Evolutionary conservation across 2,329 filamentous ascomycete genomes (phyloP), one percentile per base, ranked within the genome.

Genomic region (Paramyrothecium roridum): DNA sequence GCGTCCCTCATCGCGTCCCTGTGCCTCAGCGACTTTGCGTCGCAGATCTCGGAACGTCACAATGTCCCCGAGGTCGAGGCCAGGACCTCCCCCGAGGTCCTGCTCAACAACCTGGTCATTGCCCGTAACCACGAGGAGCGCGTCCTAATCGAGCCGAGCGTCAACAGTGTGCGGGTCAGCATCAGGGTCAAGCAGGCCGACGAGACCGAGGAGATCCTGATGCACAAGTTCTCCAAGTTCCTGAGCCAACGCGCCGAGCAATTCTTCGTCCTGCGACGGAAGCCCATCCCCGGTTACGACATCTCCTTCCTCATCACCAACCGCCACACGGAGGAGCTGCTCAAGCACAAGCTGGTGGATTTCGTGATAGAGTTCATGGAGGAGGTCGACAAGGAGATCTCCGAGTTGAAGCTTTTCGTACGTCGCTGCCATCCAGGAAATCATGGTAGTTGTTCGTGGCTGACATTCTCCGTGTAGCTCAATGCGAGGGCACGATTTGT

Each of bases 321-420:
- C 77, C 96, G 95, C 80, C 95, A 99, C 68, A 98, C 95, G 4
- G 95, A 98, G 74, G 90, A 96, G 72, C 96, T 99, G 92, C 75
- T 98, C 71, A 98, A 98, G 81, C 93, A 99, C 73, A 98, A 99
- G 80, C 82, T 99, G 64, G 96, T 99, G 34, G 95, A 99, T 73
- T 99, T 99, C 69, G 96, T 99, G 64, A 97, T 99, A 62, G 88
- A 98, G 69, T 99, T 99, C 69, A 98, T 99, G 93, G 93, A 99
- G 75, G 95, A 99, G 73, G 96, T 99, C 4, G 96, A 99, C 75
- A 99, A 99, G 81, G 95, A 99, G 75, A 99, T 99, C 57, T 98
- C 95, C 3, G 96, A 99, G 78, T 98, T 99, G 95, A 99, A 99
- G 83, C 88, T 99, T 67, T 99, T 99, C 75, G 93, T 97, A 83